Conservation (phyloP, 2,329 filamentous ascomycete genomes). For the Aspergillus thermomutatus region DNA sequence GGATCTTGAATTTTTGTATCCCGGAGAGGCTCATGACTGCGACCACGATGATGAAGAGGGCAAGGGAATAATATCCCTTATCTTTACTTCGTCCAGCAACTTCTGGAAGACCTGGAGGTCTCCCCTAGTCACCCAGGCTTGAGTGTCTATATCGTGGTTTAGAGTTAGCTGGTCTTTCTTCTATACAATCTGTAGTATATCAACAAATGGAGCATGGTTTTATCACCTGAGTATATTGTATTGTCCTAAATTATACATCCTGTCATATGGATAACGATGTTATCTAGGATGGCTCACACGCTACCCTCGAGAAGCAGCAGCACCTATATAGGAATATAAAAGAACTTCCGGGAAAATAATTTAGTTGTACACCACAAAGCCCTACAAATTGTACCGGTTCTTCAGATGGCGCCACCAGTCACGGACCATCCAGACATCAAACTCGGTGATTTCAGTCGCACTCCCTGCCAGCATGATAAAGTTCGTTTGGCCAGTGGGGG, state of each 20-base stretch:
- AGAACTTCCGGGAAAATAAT: too few relatives aligned
- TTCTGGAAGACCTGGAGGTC: neutral
- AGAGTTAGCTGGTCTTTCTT: neutral
- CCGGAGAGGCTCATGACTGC: neutral
- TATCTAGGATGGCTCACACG: too few relatives aligned
- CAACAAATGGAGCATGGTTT: neutral
- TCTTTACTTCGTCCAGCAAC: neutral
- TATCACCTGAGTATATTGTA: neutral
- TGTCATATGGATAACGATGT: neutral
- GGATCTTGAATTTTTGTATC: neutral
- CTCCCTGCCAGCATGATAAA: slow-evolving; percentile 17
- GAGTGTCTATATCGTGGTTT: neutral
- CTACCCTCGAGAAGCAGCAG: too few relatives aligned
- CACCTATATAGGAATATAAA: too few relatives aligned
- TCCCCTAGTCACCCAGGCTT: slow-evolving; percentile 1
- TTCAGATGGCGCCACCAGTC: slow-evolving; percentile 18
- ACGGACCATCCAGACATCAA: slow-evolving; percentile 15
- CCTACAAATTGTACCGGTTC: slow-evolving; percentile 10
- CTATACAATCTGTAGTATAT: neutral
- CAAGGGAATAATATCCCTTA: neutral
- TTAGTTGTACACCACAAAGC: too few relatives aligned
- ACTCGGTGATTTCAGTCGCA: slow-evolving; percentile 13
- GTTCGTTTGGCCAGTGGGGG: slow-evolving; percentile 8
- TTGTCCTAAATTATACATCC: neutral
- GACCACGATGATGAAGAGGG: neutral